Evolutionary conservation across 192 early-diverging fungal genomes (phyloP), one percentile per base, ranked within the genome.

Genomic region (Coemansia interrupta): DNA sequence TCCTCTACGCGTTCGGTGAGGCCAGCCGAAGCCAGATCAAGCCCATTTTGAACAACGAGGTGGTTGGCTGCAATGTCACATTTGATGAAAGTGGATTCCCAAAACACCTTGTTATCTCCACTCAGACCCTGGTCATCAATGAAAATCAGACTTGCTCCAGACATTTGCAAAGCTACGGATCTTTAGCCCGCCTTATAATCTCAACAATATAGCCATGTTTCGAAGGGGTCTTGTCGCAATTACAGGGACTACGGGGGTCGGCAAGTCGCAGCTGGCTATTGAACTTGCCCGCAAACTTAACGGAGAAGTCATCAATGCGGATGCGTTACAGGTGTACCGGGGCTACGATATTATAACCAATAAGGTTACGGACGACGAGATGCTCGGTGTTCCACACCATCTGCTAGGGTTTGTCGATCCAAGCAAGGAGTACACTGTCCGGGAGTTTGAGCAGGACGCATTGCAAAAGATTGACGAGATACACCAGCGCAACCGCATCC

Each of bases 301-400:
- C 40, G 95, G 94, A 20, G 92, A 97, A 59, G 83, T 95, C 39
- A 92, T 99, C 63, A 97, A 96, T 68, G 90, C 89, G 1, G 96
- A 99, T 63, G 88, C 96, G 7, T 84, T 99, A 78, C 96, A 99
- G 83, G 90, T 98, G 6, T 98, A 98, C 70, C 77, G 84, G 60
- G 93, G 91, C 15, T 80, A 97, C 54, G 89, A 93, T 61, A 90
- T 96, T 24, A 88, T 93, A 15, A 97, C 96, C 23, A 99, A 99
- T 83, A 97, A 99, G 68, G 90, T 92, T 46, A 83, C 89, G 0
- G 36, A 61, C 0, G 71, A 81, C 2, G 96, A 99, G 51, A 74
- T 78, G 19, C 71, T 80, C 36, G 83, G 71, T 2, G 73, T 94
- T 3, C 79, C 73, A 0, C 96, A 99, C 75, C 94, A 97, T 64